Conservation (phyloP, 352 stramenopile genomes). For the Phytophthora fragariaefolia region DNA sequence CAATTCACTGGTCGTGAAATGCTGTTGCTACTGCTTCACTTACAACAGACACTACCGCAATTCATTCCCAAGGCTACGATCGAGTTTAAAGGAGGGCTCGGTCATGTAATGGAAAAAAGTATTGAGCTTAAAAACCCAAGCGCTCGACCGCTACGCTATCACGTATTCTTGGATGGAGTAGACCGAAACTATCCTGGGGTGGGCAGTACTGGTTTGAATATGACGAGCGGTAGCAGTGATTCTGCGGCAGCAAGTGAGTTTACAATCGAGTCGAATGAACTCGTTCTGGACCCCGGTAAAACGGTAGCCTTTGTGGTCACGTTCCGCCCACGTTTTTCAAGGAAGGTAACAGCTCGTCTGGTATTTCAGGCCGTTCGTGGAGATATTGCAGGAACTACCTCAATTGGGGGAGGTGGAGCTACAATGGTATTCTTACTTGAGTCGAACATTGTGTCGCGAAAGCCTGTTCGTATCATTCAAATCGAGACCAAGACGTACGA, state of each 20-base stretch:
- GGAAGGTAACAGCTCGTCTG: slow-evolving; percentile 84
- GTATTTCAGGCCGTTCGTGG: slow-evolving; percentile 86
- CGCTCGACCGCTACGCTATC: slow-evolving; percentile 81
- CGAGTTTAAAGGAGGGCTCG: slow-evolving; percentile 91
- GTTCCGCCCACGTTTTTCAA: slow-evolving; percentile 85
- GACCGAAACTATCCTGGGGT: slow-evolving; percentile 3
- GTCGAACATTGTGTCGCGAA: slow-evolving; percentile 79
- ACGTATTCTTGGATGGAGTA: slow-evolving; percentile 84
- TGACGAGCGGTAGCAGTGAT: not conserved
- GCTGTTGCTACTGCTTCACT: slow-evolving; percentile 88
- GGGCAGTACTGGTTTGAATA: not conserved
- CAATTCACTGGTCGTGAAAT: slow-evolving; percentile 73
- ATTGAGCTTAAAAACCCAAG: slow-evolving; percentile 95
- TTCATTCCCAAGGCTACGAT: slow-evolving; percentile 95
- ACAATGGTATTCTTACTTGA: slow-evolving; percentile 93
- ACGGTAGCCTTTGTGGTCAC: slow-evolving; percentile 82
- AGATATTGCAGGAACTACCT: slow-evolving; percentile 20
- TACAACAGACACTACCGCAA: slow-evolving; percentile 92
- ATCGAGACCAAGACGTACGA: slow-evolving; percentile 85
- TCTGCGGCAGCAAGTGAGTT: slow-evolving; percentile 52
- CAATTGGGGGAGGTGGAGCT: slow-evolving; percentile 42
- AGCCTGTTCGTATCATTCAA: slow-evolving; percentile 84
- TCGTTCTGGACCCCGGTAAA: slow-evolving; percentile 83
- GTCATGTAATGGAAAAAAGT: slow-evolving; percentile 88
- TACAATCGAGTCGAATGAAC: slow-evolving; percentile 68